phyloP scores from a whole-genome alignment of 768 basidiomycete genomes.

The Cyathus striatus region DNA sequence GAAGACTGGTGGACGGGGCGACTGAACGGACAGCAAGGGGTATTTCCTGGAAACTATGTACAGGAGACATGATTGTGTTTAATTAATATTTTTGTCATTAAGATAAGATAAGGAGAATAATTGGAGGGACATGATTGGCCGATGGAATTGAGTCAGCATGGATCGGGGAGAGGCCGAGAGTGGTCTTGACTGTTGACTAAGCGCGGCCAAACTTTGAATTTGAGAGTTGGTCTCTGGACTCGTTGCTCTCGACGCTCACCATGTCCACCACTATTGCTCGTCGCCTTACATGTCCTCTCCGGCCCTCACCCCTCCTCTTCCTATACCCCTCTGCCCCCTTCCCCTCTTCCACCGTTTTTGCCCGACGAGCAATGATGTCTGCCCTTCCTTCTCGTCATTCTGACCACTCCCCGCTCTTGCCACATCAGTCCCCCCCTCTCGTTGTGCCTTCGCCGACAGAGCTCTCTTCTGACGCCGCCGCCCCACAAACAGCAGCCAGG shows the following conservation, averaged over 20 bases:
- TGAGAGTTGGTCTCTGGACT: no score
- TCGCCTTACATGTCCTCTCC: conserved; percentile 13
- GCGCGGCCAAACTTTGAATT: no score
- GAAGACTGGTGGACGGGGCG: conserved; percentile 99
- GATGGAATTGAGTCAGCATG: no score
- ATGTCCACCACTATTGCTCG: no score
- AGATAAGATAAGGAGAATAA: conserved; percentile 10
- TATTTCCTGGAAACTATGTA: conserved; percentile 85
- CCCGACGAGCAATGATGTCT: conserved; percentile 65
- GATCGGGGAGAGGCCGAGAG: no score
- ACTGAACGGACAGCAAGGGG: conserved; percentile 76
- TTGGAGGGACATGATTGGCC: conserved; percentile 22
- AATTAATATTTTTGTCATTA: no score
- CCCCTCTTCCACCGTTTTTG: conserved; percentile 25
- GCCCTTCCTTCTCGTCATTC: conserved; percentile 40
- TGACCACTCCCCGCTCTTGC: conserved; percentile 16
- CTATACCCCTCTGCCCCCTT: conserved; percentile 26
- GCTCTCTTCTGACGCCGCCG: conserved; percentile 53
- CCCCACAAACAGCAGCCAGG: conserved; percentile 67
- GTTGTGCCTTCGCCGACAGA: conserved; percentile 40
- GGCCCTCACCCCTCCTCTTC: conserved; percentile 24
- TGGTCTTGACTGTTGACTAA: no score
- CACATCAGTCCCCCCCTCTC: conserved; percentile 46
- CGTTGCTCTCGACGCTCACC: no score
- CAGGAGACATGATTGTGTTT: conserved; percentile 37